Evolutionary conservation across 2,329 filamentous ascomycete species (phyloP).

Genomic region (Exophiala mesophila): DNA sequence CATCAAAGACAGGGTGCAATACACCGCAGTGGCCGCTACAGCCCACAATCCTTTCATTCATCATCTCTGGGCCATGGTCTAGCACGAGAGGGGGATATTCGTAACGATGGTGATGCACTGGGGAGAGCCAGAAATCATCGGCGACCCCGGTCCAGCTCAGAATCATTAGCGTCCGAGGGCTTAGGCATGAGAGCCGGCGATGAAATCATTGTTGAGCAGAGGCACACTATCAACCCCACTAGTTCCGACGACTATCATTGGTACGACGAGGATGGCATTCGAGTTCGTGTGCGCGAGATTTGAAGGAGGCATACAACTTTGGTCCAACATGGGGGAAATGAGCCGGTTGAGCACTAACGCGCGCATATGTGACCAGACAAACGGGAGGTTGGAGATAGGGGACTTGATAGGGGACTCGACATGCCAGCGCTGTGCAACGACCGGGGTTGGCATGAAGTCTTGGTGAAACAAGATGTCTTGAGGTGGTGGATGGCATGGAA

Average conservation of each 20-base stretch:
- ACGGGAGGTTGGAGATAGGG: not conserved
- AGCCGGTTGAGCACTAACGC: no score
- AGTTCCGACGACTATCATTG: conserved; percentile 22
- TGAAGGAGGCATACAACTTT: conserved; percentile 4
- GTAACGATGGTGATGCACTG: no score
- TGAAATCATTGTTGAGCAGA: not conserved
- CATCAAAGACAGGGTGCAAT: no score
- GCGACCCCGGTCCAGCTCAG: conserved; percentile 5
- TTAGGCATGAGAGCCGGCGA: not conserved
- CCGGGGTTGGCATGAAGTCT: not conserved
- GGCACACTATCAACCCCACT: not conserved
- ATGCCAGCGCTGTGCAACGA: no score
- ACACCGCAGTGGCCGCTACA: no score
- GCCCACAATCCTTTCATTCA: conserved; percentile 10
- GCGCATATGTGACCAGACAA: no score
- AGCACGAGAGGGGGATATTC: conserved; percentile 4
- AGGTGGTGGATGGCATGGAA: not conserved
- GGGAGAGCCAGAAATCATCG: not conserved
- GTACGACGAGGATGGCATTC: conserved; percentile 23
- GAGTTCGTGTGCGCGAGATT: conserved; percentile 25
- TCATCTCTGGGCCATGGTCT: conserved; percentile 10
- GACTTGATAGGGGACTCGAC: not conserved
- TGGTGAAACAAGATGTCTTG: not conserved
- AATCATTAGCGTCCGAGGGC: conserved; percentile 4
- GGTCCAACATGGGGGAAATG: not conserved